These are phyloP conservation scores for Novakomyces olei DNA, from an alignment of 805 yeast species.

Conservation along the genomic window DNA sequence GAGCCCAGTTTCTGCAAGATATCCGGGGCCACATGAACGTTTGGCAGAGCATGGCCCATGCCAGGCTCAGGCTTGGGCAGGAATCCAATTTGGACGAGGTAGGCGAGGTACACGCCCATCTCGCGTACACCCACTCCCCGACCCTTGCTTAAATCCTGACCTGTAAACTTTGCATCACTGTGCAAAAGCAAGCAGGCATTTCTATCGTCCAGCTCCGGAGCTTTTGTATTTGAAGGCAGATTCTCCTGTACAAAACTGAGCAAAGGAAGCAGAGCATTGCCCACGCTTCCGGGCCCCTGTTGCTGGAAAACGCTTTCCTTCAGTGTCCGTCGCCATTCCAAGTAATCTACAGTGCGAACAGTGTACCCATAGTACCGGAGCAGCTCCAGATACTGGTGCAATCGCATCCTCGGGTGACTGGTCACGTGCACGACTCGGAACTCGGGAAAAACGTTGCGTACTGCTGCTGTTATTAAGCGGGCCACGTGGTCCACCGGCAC, in stretches of 20 bases:
- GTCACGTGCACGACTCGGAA: conserved; percentile 84
- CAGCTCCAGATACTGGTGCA: conserved; percentile 50
- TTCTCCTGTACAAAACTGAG: conserved; percentile 85
- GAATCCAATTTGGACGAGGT: conserved; percentile 60
- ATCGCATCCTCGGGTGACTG: conserved; percentile 76
- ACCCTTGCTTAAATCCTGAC: conserved; percentile 45
- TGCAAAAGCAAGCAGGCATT: conserved; percentile 55
- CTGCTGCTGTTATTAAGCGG: conserved; percentile 56
- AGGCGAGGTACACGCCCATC: conserved; percentile 58
- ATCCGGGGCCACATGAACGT: conserved; percentile 27
- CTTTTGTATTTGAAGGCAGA: conserved; percentile 73
- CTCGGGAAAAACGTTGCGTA: conserved; percentile 14
- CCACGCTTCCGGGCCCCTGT: conserved; percentile 34
- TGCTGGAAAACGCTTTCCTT: conserved; percentile 59
- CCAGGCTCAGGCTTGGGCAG: conserved; percentile 35
- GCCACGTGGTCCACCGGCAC: conserved; percentile 99
- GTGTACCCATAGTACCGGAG: conserved; percentile 52
- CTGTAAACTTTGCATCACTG: conserved; percentile 39
- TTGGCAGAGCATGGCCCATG: conserved; percentile 30
- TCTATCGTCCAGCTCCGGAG: conserved; percentile 81
- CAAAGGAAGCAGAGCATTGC: conserved; percentile 77
- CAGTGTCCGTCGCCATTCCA: conserved; percentile 53
- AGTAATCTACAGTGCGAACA: conserved; percentile 40
- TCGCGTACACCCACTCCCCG: conserved; percentile 47
- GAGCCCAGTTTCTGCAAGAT: conserved; percentile 14